Conservation (phyloP, 495 filamentous ascomycete species). For the Penicillium coprophilum region DNA sequence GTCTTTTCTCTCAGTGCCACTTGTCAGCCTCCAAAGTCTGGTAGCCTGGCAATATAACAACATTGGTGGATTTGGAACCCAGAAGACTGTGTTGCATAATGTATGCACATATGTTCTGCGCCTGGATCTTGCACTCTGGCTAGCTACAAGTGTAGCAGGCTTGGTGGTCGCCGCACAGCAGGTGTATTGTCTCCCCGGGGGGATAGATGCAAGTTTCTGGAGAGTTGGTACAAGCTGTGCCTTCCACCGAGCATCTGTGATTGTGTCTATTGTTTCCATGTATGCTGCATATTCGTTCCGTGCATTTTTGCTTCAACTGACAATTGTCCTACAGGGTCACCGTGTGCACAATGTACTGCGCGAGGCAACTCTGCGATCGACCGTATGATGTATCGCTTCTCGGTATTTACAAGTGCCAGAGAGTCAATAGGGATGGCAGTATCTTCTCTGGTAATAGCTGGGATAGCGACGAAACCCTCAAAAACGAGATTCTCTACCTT, state of each 20-base stretch:
- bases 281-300: constrained; percentile 20
- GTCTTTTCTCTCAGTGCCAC: constrained; percentile 43
- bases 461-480: constrained; percentile 44
- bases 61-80: constrained; percentile 36
- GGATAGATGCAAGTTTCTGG: constrained; percentile 34
- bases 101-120: constrained; percentile 42
- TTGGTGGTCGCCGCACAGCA: constrained; percentile 45
- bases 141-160: constrained; percentile 43
- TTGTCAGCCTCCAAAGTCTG: constrained; percentile 43
- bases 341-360: constrained; percentile 43
- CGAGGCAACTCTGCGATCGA: constrained; percentile 41
- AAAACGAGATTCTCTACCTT: constrained; percentile 42
- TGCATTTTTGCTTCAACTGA: neutral
- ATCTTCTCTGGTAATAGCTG: constrained; percentile 41
- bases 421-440: constrained; percentile 30
- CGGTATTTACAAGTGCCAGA: constrained; percentile 35
- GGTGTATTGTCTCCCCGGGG: constrained; percentile 37
- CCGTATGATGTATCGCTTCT: constrained; percentile 46
- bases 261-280: constrained; percentile 41
- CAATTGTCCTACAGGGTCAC: constrained; percentile 29
- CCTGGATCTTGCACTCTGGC: constrained; percentile 40
- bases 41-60: constrained; percentile 49
- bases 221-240: constrained; percentile 43
- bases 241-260: constrained; percentile 40
- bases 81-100: constrained; percentile 38